Evolutionary conservation across 345 rosid species (phyloP).

Genomic region (Citrus mangshanensis): DNA sequence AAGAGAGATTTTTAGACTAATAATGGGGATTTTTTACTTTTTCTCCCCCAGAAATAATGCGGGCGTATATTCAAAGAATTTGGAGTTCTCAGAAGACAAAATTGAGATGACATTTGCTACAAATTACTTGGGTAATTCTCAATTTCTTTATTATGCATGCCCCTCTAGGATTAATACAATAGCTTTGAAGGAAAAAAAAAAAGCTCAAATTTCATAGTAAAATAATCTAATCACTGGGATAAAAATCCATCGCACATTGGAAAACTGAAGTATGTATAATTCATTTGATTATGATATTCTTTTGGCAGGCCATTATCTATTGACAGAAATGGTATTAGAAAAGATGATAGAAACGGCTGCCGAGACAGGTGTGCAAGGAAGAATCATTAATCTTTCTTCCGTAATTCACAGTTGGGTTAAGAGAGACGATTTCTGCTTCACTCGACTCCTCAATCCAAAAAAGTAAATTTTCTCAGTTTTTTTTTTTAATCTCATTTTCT

Average conservation of each 20-base stretch:
- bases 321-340: constrained; percentile 76
- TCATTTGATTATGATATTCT: background rate
- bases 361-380: constrained; percentile 66
- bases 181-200: too few relatives aligned
- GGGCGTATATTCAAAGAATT: constrained; percentile 68
- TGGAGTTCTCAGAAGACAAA: constrained; percentile 95
- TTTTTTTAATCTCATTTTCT: too few relatives aligned
- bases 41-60: constrained; percentile 77
- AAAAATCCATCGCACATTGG: too few relatives aligned
- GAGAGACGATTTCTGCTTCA: constrained; percentile 59
- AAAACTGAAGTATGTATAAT: background rate
- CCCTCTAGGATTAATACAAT: too few relatives aligned
- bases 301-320: constrained; percentile 74
- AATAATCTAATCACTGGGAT: too few relatives aligned
- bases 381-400: constrained; percentile 88
- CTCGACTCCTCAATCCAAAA: constrained; percentile 58
- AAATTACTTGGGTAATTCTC: constrained; percentile 67
- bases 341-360: constrained; percentile 83
- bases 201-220: too few relatives aligned
- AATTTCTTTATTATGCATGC: background rate
- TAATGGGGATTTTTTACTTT: background rate
- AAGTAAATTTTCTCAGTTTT: constrained; percentile 32
- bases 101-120: constrained; percentile 94
- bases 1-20: background rate
- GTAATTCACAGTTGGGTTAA: constrained; percentile 90